Conservation (phyloP, 2,329 filamentous ascomycete genomes). For the Hirsutella thompsonii region DNA sequence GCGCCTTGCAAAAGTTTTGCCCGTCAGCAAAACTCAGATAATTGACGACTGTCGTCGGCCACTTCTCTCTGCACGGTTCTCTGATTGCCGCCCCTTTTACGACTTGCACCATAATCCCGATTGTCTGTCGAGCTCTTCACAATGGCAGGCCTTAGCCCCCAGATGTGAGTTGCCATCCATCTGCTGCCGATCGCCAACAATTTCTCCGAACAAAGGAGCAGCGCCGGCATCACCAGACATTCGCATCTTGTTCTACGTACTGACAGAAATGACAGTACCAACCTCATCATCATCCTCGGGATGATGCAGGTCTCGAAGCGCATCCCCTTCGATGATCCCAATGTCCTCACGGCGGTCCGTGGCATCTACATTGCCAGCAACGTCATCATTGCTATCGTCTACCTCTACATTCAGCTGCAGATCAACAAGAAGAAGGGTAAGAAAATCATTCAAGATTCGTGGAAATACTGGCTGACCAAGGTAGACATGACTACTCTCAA, state of each 20-base stretch:
- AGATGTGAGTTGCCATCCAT: constrained; percentile 48
- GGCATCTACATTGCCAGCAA: constrained; percentile 49
- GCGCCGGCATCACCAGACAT: neutral
- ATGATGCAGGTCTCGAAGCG: constrained; percentile 99
- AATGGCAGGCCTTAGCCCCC: constrained; percentile 50
- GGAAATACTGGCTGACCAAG: constrained; percentile 1
- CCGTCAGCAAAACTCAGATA: neutral
- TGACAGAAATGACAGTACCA: constrained; percentile 46
- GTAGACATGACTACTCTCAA: constrained; percentile 92
- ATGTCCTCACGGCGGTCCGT: constrained; percentile 42
- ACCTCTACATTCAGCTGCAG: constrained; percentile 70
- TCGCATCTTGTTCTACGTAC: neutral
- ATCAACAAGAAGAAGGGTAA: constrained; percentile 97
- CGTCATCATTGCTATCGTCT: constrained; percentile 71
- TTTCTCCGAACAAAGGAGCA: neutral
- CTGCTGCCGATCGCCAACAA: too few species aligned
- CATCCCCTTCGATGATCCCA: constrained; percentile 80
- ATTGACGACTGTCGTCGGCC: neutral
- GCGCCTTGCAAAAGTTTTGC: too few species aligned
- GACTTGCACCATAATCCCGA: constrained; percentile 1
- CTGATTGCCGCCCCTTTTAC: constrained; percentile 1
- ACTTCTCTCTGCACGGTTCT: neutral
- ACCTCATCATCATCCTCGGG: constrained; percentile 86
- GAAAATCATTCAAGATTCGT: constrained; percentile 11
- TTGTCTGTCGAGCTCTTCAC: constrained; percentile 16